Base-by-base conservation (phyloP, 2,329 filamentous ascomycete species). In the Parascedosporium putredinis region DNA sequence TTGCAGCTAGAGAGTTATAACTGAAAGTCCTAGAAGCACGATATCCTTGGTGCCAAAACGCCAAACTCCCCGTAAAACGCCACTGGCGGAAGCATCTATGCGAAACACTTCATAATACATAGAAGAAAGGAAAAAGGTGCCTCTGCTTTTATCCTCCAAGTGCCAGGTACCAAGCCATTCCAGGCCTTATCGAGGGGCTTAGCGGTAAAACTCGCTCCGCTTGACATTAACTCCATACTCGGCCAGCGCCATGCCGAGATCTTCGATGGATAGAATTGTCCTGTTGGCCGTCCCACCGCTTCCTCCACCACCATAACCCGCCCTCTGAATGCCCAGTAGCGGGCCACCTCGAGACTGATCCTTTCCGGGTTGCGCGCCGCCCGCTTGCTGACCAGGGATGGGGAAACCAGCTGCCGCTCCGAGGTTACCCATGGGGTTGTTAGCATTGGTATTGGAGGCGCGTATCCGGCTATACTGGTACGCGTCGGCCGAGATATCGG, bases 201-300 rank as follows among this genome's bases (percentile, higher is more conserved):
- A 96, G 59, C 90, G 78, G 66, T 98, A 98, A 64, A 97, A 98
- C 70, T 98, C 93, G 62, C 91, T 90, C 55, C 93, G 78, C 79
- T 95, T 97, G 49, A 97, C 86, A 63, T 95, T 98, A 48, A 98
- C 89, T 1, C 93, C 93, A 64, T 97, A 98, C 73, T 98, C 93
- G 27, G 87, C 87, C 25, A 97, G 91, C 1, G 93, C 93, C 89
- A 97, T 97, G 14, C 93, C 93, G 59, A 98, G 67, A 65, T 98
- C 93, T 69, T 98, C 93, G 93, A 98, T 97, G 1, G 93, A 97
- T 54, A 98, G 74, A 50, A 98, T 91, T 16, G 93, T 96, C 55
- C 89, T 78, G 55, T 94, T 95, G 70, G 94, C 88, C 50, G 83
- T 86, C 1, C 88, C 87, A 24, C 90, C 89, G 60, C 89, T 87